These are phyloP conservation scores for Chytridium lagenaria DNA, from an alignment of 371 early-diverging fungal genomes.

Conservation along the genomic window DNA sequence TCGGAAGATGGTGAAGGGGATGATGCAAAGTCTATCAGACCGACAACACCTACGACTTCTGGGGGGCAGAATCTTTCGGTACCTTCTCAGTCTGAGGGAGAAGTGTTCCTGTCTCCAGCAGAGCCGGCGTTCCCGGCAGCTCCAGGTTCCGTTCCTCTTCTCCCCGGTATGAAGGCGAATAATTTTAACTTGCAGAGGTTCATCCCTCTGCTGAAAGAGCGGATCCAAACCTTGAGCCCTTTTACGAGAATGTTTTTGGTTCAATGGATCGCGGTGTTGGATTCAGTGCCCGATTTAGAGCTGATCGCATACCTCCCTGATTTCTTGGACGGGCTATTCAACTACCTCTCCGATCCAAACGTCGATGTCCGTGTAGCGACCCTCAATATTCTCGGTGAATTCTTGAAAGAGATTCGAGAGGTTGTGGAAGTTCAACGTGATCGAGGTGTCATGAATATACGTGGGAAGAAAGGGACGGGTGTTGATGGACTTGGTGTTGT, in stretches of 20 bases:
- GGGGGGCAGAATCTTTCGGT: too few relatives aligned
- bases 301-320: slow-evolving; percentile 84
- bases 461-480: slow-evolving; percentile 30
- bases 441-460: slow-evolving; percentile 40
- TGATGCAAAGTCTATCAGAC: neutral
- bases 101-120: slow-evolving; percentile 6
- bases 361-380: slow-evolving; percentile 82
- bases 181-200: slow-evolving; percentile 86
- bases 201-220: slow-evolving; percentile 86
- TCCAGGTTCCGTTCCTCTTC: slow-evolving; percentile 46
- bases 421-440: slow-evolving; percentile 70
- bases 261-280: slow-evolving; percentile 87
- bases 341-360: slow-evolving; percentile 83
- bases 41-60: too few relatives aligned
- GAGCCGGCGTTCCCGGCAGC: slow-evolving; percentile 43
- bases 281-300: slow-evolving; percentile 89
- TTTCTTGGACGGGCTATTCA: slow-evolving; percentile 86
- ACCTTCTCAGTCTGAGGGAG: too few relatives aligned
- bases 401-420: slow-evolving; percentile 79
- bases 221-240: slow-evolving; percentile 85
- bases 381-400: slow-evolving; percentile 70
- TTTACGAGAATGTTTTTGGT: slow-evolving; percentile 88
- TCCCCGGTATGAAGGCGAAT: slow-evolving; percentile 36
- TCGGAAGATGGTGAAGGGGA: slow-evolving; percentile 4
- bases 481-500: slow-evolving; percentile 16